Percentiles rank a stretch among this genome's conserved stretches.
phyloP scores from a whole-genome alignment of 1,284 basidiomycete genomes.

The Cryptococcus sp. region DNA sequence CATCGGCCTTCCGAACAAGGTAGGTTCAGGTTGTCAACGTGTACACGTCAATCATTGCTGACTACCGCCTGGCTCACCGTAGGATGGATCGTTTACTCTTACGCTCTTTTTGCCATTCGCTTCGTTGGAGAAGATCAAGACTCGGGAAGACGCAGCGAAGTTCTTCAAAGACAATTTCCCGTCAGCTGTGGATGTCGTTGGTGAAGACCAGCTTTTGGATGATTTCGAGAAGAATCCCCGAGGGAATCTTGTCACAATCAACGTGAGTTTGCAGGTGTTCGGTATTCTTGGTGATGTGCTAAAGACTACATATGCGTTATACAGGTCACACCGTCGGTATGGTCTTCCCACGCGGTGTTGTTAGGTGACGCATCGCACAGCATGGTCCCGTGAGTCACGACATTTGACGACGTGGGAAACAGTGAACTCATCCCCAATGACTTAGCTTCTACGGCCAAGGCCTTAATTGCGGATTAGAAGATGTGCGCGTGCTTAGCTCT shows the following conservation, averaged over 20 bases:
- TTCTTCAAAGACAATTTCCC: conserved; percentile 88
- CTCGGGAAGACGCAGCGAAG: conserved; percentile 62
- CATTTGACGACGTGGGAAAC: not conserved
- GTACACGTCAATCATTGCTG: not conserved
- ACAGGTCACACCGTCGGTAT: conserved; percentile 84
- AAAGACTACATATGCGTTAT: conserved; percentile 1
- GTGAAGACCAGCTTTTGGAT: conserved; percentile 70
- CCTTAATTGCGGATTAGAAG: conserved; percentile 95
- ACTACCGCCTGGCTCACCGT: not conserved
- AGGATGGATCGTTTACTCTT: conserved; percentile 59
- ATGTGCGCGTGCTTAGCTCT: conserved; percentile 83
- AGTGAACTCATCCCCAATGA: not conserved
- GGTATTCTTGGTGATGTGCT: not conserved
- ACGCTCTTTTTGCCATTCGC: conserved; percentile 88
- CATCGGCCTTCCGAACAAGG: conserved; percentile 95
- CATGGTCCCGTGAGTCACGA: conserved; percentile 66
- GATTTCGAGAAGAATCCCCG: conserved; percentile 82
- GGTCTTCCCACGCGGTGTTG: conserved; percentile 81
- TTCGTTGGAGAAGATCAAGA: conserved; percentile 70
- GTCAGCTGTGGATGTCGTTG: conserved; percentile 81
- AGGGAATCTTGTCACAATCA: conserved; percentile 86
- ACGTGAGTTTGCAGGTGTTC: conserved; percentile 59
- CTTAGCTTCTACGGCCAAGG: conserved; percentile 95
- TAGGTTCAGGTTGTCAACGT: conserved; percentile 47
- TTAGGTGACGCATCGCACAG: conserved; percentile 94